These are phyloP conservation scores for Hymenoscyphus scutula DNA, from an alignment of 2,329 filamentous ascomycete genomes.

Conservation along the genomic window DNA sequence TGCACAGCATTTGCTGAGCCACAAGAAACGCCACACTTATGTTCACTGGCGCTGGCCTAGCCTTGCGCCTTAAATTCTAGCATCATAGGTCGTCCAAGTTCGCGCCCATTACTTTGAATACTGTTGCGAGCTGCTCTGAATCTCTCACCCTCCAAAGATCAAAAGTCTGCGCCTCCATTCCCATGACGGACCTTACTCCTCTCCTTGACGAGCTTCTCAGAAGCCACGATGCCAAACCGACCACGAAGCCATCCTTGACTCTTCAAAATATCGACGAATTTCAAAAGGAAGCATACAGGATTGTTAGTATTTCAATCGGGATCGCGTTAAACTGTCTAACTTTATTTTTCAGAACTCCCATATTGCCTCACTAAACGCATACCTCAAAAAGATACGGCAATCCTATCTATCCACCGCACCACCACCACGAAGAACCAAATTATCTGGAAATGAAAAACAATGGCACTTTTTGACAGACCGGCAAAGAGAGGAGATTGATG, in stretches of 20 bases:
- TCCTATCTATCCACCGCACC: slow-evolving; percentile 84
- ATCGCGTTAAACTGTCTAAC: slow-evolving; percentile 24
- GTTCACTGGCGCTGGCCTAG: not conserved
- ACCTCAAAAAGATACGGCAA: slow-evolving; percentile 80
- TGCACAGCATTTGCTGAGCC: no score
- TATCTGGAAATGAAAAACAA: slow-evolving; percentile 30
- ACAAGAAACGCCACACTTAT: not conserved
- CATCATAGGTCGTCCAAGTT: not conserved
- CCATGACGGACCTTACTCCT: slow-evolving; percentile 63
- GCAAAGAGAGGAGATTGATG: slow-evolving; percentile 83
- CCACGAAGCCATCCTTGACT: slow-evolving; percentile 35
- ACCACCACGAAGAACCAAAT: slow-evolving; percentile 48
- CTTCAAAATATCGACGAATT: slow-evolving; percentile 73
- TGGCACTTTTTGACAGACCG: slow-evolving; percentile 61
- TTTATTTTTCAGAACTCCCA: slow-evolving; percentile 66
- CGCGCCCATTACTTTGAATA: no score
- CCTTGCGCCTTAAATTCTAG: not conserved
- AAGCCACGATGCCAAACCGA: slow-evolving; percentile 52
- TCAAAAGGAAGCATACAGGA: slow-evolving; percentile 88
- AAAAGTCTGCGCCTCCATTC: not conserved
- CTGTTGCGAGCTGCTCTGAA: not conserved
- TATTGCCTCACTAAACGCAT: slow-evolving; percentile 74
- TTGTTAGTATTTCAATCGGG: slow-evolving; percentile 54
- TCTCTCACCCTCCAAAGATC: not conserved
- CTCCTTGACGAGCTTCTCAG: slow-evolving; percentile 67